Evolutionary conservation across 2,329 filamentous ascomycete species (phyloP), one percentile per base, ranked within the genome.

Genomic region (Diplodia intermedia): DNA sequence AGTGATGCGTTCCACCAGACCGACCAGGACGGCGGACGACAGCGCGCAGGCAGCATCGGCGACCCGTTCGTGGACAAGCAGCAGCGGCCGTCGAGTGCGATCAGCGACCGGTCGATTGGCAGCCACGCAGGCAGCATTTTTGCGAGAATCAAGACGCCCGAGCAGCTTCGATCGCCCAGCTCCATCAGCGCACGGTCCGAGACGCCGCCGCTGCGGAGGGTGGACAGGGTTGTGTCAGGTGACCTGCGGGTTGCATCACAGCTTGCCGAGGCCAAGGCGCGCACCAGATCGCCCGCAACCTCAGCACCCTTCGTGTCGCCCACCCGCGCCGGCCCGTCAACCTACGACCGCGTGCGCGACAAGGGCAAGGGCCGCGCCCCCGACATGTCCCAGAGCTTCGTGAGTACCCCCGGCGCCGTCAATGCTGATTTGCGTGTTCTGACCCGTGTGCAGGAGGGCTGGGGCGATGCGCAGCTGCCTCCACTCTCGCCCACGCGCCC

Each of bases 401-500:
- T 97, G 88, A 90, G 93, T 91, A 66, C 2, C 31, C 4, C 7
- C 12, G 23, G 47, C 40, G 47, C 67, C 20, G 73, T 67, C 69
- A 61, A 29, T 57, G 29, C 52, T 62, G 14, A 49, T 31, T 57
- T 56, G 2, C 40, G 31, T 55, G 52, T 40, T 40, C 65, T 60
- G 65, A 71, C 76, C 77, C 69, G 76, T 72, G 74, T 74, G 66
- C 83, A 97, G 94, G 93, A 97, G 87, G 94, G 93, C 82, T 94
- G 89, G 84, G 94, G 94, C 82, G 93, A 97, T 82, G 92, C 91
- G 81, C 92, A 91, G 77, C 90, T 90, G 78, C 97, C 93, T 78
- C 93, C 94, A 76, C 89, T 91, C 75, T 98, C 95, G 75, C 95
- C 95, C 67, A 97, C 93, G 73, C 90, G 94, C 80, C 94, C 95